These are phyloP conservation scores for Diaporthe destruens DNA, from an alignment of 2,329 filamentous ascomycete species.

Conservation along the genomic window DNA sequence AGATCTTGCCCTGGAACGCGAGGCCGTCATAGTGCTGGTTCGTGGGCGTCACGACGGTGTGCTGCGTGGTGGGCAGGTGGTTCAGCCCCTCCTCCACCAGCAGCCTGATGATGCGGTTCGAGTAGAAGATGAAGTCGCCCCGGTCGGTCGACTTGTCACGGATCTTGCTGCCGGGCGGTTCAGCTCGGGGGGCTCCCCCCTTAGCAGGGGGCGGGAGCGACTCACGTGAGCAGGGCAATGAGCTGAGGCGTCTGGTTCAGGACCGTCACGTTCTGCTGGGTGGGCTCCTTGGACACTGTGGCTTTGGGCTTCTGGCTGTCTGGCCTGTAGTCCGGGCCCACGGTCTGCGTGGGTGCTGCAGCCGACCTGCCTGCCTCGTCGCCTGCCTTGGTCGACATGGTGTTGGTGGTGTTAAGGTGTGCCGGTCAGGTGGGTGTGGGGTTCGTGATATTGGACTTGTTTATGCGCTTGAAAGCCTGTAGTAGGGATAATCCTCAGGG, in stretches of 20 bases:
- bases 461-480: constrained; percentile 31
- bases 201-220: constrained; percentile 46
- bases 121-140: constrained; percentile 99
- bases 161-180: constrained; percentile 80
- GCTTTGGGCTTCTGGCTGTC: constrained; percentile 85
- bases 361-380: constrained; percentile 42
- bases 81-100: constrained; percentile 98
- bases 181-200: not conserved
- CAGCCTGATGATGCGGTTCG: constrained; percentile 95
- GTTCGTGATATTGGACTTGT: constrained; percentile 36
- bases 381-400: constrained; percentile 39
- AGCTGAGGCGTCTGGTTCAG: constrained; percentile 95
- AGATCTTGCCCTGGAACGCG: constrained; percentile 97
- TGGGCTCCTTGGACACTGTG: constrained; percentile 86
- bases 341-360: constrained; percentile 66
- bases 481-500: constrained; percentile 30
- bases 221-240: constrained; percentile 97
- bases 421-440: constrained; percentile 33
- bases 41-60: constrained; percentile 90
- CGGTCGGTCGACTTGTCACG: constrained; percentile 89
- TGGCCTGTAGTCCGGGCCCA: constrained; percentile 84
- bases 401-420: not conserved
- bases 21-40: constrained; percentile 90
- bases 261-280: constrained; percentile 89
- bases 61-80: constrained; percentile 91